Base-by-base conservation (phyloP, 129 eudicot genomes). In the Pseudognaphalium luteoalbum region DNA sequence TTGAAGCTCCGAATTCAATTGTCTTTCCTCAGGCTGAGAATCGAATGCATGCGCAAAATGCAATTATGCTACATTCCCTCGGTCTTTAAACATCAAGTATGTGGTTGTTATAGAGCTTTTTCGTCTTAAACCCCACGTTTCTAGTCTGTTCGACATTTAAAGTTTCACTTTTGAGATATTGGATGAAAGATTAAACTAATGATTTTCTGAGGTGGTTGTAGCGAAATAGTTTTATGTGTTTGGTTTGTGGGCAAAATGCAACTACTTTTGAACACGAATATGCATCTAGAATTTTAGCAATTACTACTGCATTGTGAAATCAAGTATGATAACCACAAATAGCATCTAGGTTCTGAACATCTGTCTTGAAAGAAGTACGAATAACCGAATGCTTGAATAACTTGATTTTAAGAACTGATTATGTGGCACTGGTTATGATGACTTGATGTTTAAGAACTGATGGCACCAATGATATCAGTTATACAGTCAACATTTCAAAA, bases 21-120 rank as follows among this genome's bases (percentile, higher is more conserved):
- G 96, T 93, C 59, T 93, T 93, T 52, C 96, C 97, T 5, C 98
- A 93, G 75, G 98, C 98, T 7, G 98, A 91, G 84, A 93, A 93
- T 70, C 87, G 98, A 65, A 88, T 93, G 98, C 98, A 91, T 78
- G 98, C 98, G 6, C 98, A 93, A 70, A 93, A 93, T 72, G 98
- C 98, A 58, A 86, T 93, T 56, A 93, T 93, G 98, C 97, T 93
- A 64, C 93, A 93, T 71, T 90, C 89, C 3, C 92, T 88, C 22
- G 97, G 95, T 63, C 76, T 85, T 80, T 80, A 68, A 74, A 44
- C 71, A 28, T 8, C 4, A 33, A 41, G 11, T 64, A 66, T 63
- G 58, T 35, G 34, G 9, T 21, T 21, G 4, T 54, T 80, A 28
- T 39, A 72, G 78, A 64, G 79, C 63, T 76, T 76, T 32, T 66